Evolutionary conservation across 2,329 filamentous ascomycete species (phyloP).

Genomic region (Scytalidium lignicola): DNA sequence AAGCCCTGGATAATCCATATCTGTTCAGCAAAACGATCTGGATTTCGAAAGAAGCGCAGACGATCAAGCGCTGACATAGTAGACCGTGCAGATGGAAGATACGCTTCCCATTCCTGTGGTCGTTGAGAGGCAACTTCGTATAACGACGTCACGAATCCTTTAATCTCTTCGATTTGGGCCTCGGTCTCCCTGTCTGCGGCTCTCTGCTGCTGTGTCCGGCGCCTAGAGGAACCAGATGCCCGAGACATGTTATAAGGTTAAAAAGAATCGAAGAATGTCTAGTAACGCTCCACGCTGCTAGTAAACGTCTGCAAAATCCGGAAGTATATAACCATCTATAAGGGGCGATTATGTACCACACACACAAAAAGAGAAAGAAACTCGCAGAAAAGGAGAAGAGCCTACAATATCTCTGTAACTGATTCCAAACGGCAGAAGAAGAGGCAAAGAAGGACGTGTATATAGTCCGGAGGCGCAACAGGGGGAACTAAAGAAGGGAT

Average conservation of each 20-base stretch:
- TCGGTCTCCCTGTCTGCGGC: slow-evolving; percentile 12
- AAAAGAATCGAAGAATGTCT: neutral
- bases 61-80: slow-evolving; percentile 33
- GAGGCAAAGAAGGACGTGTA: neutral
- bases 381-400: neutral
- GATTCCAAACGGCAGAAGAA: neutral
- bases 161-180: slow-evolving; percentile 22
- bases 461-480: neutral
- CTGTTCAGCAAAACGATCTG: slow-evolving; percentile 31
- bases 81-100: slow-evolving; percentile 33
- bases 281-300: neutral
- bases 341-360: neutral
- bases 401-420: neutral
- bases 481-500: too few relatives aligned
- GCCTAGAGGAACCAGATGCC: slow-evolving; percentile 20
- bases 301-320: neutral
- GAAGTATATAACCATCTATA: neutral
- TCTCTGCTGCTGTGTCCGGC: slow-evolving; percentile 12
- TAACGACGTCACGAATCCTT: slow-evolving; percentile 20
- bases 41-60: slow-evolving; percentile 32
- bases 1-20: slow-evolving; percentile 37
- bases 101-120: slow-evolving; percentile 24
- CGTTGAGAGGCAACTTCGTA: slow-evolving; percentile 20
- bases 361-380: neutral
- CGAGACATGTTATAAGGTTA: slow-evolving; percentile 8